Conservation (phyloP, 2,329 filamentous ascomycete genomes). For the Madurella mycetomatis region DNA sequence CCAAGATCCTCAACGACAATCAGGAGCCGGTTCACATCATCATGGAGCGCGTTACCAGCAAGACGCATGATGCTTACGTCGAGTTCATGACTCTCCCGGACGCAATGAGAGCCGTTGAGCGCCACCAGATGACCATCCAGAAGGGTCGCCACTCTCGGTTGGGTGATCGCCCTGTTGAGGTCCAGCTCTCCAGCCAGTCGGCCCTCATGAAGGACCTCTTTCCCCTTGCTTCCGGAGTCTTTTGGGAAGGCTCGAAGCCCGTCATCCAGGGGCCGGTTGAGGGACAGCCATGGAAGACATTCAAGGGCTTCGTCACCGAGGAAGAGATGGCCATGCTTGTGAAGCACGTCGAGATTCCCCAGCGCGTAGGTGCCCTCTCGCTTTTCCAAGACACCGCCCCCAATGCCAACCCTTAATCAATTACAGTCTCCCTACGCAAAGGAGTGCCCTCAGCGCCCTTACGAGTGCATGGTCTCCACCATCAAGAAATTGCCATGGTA, state of each 20-base stretch:
- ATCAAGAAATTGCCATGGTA: conserved; percentile 61
- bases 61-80: conserved; percentile 58
- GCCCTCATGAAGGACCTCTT: conserved; percentile 60
- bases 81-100: conserved; percentile 52
- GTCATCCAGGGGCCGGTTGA: conserved; percentile 33
- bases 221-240: conserved; percentile 51
- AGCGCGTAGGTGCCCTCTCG: conserved; percentile 49
- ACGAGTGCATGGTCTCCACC: conserved; percentile 62
- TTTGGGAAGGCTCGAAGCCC: conserved; percentile 50
- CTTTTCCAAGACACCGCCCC: background rate
- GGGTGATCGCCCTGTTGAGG: conserved; percentile 53
- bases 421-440: conserved; percentile 54
- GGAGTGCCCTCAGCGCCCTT: conserved; percentile 60
- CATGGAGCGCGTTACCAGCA: conserved; percentile 59
- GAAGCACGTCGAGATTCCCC: conserved; percentile 58
- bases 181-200: conserved; percentile 53
- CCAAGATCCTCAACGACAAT: conserved; percentile 49
- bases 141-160: conserved; percentile 43
- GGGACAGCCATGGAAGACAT: conserved; percentile 45
- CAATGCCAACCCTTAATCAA: background rate
- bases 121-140: conserved; percentile 36
- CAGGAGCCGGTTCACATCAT: conserved; percentile 59
- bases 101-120: conserved; percentile 49
- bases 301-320: conserved; percentile 56
- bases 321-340: conserved; percentile 62